Evolutionary conservation across 164 flowering plant species (phyloP), one percentile per base, ranked within the genome.

Genomic region (Echeveria elegans): DNA sequence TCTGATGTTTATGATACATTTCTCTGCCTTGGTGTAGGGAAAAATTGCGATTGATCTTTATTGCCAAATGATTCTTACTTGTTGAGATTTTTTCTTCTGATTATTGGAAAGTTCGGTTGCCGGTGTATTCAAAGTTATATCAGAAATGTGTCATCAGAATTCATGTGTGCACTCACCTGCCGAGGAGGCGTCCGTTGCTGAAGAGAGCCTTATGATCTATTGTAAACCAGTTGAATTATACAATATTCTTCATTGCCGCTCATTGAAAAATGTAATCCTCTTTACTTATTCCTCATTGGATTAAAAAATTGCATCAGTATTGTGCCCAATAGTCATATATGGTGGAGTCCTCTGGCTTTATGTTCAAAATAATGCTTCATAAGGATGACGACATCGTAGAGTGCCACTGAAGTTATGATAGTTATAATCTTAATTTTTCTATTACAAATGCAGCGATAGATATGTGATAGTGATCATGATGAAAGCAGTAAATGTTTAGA

Each of bases 211-310:
- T 26, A 56, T 82, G 30, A 63, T 77, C 61, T 82, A 77, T 48
- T 82, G 85, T 80, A 79, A 82, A 73, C 85, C 85, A 26, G 82
- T 82, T 38, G 82, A 82, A 53, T 74, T 82, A 24, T 82, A 82
- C 73, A 82, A 82, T 32, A 82, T 82, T 66, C 78, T 82, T 68
- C 78, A 62, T 6, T 63, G 70, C 32, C 85, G 85, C n/a, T 61
- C 81, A 6, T 50, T 45, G 7, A 52, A 72, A 66, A 82, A 78
- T 73, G 85, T 82, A 77, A 64, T 37, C 4, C 38, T 6, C 45
- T 19, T 29, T 10, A 50, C 61, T 56, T 56, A 11, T 18, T 53
- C 31, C 32, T 18, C 31, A 26, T 12, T 66, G 26, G 10, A 37
- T 4, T 58, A 12, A 15, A 59, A 38, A 37, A 12, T 38, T 11